Conservation (phyloP, 805 yeast species). For the Nakazawaea ernobii region DNA sequence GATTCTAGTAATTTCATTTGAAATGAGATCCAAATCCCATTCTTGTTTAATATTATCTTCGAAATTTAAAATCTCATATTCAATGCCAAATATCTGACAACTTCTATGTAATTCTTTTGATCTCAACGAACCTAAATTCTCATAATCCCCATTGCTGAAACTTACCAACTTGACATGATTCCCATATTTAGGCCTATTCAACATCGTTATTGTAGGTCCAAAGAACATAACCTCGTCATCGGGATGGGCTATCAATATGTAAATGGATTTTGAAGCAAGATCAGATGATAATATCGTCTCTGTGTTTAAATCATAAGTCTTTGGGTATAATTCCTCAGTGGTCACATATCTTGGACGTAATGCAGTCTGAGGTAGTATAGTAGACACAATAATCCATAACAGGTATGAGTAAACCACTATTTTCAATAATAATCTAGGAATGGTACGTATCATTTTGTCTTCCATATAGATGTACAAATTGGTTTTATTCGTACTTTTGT, state of each 20-base stretch:
- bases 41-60: constrained; percentile 61
- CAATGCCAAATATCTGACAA: constrained; percentile 48
- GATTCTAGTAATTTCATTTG: constrained; percentile 7
- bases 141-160: constrained; percentile 72
- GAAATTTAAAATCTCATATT: constrained; percentile 36
- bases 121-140: constrained; percentile 65
- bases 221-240: constrained; percentile 99
- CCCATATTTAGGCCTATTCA: constrained; percentile 37
- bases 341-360: constrained; percentile 4
- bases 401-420: constrained; percentile 20
- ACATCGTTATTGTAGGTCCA: constrained; percentile 64
- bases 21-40: constrained; percentile 50
- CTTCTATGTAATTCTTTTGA: constrained; percentile 52
- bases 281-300: background rate
- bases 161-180: constrained; percentile 59
- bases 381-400: constrained; percentile 33
- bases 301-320: constrained; percentile 4
- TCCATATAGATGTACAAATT: background rate
- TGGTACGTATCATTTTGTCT: background rate
- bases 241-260: constrained; percentile 83
- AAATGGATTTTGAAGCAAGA: constrained; percentile 22
- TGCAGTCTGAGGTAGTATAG: constrained; percentile 32
- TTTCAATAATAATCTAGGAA: background rate
- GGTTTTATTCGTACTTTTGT: background rate
- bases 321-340: constrained; percentile 1